Percentiles rank a stretch among this genome's conserved stretches.
These are phyloP conservation scores for Populus hybrid DNA, from an alignment of 441 rosid species.

Conservation along the genomic window DNA sequence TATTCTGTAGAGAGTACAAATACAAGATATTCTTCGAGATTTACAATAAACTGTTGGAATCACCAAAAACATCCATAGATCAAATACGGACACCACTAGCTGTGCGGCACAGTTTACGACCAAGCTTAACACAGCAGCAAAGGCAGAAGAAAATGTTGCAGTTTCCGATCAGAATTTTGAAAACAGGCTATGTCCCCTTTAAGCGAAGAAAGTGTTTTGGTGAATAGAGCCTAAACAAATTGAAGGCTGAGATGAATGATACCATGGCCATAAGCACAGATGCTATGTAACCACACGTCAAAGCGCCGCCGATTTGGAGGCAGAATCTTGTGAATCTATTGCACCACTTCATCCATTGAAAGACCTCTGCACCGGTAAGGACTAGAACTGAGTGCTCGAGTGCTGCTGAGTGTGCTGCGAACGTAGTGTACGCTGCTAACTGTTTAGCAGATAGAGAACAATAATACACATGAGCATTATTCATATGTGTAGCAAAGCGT, in stretches of 20 bases:
- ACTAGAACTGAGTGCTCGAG: conserved; percentile 42
- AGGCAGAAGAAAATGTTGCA: not conserved
- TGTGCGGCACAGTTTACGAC: not conserved
- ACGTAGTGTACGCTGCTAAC: conserved; percentile 47
- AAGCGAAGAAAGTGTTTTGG: conserved; percentile 38
- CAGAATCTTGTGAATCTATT: conserved; percentile 57
- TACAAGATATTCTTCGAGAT: too few species aligned
- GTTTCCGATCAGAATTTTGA: not conserved
- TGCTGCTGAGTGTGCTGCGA: conserved; percentile 43
- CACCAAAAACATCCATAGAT: too few species aligned
- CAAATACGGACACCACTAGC: not conserved
- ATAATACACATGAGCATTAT: not conserved
- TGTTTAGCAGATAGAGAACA: conserved; percentile 4
- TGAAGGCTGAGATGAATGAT: conserved; percentile 57
- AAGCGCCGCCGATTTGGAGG: conserved; percentile 55
- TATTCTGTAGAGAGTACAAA: not conserved
- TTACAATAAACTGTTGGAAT: not conserved
- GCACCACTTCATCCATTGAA: conserved; percentile 81
- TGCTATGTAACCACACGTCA: conserved; percentile 36
- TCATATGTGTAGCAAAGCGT: too few species aligned
- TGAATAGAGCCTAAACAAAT: conserved; percentile 63
- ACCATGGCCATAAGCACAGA: conserved; percentile 28
- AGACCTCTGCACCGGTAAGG: conserved; percentile 37
- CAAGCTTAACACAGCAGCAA: not conserved
- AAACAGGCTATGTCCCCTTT: conserved; percentile 16